Base-by-base conservation (phyloP, 2,329 filamentous ascomycete genomes). In the Ascochyta clinopodiicola region DNA sequence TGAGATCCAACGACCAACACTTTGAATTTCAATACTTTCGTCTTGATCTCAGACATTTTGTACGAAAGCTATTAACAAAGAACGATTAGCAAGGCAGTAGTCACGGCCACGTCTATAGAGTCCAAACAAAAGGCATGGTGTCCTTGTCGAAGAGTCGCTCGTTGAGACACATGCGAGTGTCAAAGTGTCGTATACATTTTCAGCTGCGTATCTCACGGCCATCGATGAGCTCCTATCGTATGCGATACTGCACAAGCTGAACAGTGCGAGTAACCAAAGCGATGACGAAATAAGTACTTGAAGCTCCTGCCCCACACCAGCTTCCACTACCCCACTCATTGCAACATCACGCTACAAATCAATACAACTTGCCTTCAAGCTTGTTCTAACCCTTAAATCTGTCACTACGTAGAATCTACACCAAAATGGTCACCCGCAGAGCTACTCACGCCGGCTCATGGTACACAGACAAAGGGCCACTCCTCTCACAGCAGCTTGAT, bases 391-490 rank as follows among this genome's bases (percentile, higher is more conserved):
- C 9, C 3, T 32, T 19, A 15, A 42, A 12, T n/a, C 34, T 43
- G 19, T 40, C 21, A 35, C 25, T 24, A 39, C 19, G 13, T 31
- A 44, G 21, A 6, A 34, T 2, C 22, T 0, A 38, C 7, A 21
- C 35, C 39, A 54, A 51, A 17, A 79, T 73, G 75, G 66, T 66
- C 42, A 64, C 74, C 46, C 79, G 88, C 69, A 74, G 80, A 62
- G 88, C 92, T 19, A 86, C 82, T 51, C 95, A 98, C 74, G 92
- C 94, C 21, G 90, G 91, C 35, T 89, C 87, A 17, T 99, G 95
- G 95, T 99, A 99, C 74, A 82, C 87, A 6, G 82, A 82, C 44
- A 81, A 86, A 56, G 78, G 82, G 6, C 71, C 74, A 2, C 75
- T 77, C n/a, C 84, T 98, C 45, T 84, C 84, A 3, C 67, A 72